A percentile compares a stretch with the other conserved stretches of the same genome.
Conservation (phyloP, 1,284 basidiomycete species). For the Ganoderma meredithae region DNA sequence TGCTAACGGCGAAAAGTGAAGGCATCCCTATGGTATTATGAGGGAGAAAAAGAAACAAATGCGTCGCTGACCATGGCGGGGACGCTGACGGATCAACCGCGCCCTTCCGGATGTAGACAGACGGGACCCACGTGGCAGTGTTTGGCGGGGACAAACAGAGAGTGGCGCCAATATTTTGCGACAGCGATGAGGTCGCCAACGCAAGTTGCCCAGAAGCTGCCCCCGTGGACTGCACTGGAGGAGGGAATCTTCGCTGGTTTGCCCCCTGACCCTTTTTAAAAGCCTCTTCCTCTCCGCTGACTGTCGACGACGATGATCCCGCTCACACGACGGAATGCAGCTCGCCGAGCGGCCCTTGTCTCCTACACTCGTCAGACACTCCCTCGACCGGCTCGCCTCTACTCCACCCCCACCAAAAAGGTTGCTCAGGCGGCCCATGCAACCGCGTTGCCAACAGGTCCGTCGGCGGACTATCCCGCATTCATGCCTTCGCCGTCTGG, state of each 20-base stretch:
- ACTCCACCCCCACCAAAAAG: conserved; percentile 65
- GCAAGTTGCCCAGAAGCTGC: too few relatives aligned
- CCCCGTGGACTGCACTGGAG: conserved; percentile 10
- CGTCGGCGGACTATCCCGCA: conserved; percentile 46
- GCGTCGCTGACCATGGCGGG: too few relatives aligned
- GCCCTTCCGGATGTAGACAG: neutral
- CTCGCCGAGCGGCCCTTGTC: conserved; percentile 60
- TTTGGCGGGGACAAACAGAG: conserved; percentile 4
- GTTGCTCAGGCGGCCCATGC: conserved; percentile 60
- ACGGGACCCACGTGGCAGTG: conserved; percentile 3
- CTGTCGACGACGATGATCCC: conserved; percentile 40
- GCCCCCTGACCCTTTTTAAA: conserved; percentile 12
- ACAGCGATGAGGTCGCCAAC: neutral
- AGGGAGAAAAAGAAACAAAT: too few relatives aligned
- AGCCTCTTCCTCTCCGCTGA: neutral
- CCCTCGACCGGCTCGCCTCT: conserved; percentile 71
- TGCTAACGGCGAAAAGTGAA: too few relatives aligned
- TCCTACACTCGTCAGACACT: conserved; percentile 70
- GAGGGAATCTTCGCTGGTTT: conserved; percentile 17
- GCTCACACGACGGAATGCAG: conserved; percentile 46
- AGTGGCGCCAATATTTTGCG: conserved; percentile 13
- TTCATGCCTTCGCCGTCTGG: conserved; percentile 42
- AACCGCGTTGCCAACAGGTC: conserved; percentile 44
- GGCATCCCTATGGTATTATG: too few relatives aligned
- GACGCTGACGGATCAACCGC: neutral